Base-by-base conservation (phyloP, 176 grass and related monocot species). In the Rhynchospora breviuscula region DNA sequence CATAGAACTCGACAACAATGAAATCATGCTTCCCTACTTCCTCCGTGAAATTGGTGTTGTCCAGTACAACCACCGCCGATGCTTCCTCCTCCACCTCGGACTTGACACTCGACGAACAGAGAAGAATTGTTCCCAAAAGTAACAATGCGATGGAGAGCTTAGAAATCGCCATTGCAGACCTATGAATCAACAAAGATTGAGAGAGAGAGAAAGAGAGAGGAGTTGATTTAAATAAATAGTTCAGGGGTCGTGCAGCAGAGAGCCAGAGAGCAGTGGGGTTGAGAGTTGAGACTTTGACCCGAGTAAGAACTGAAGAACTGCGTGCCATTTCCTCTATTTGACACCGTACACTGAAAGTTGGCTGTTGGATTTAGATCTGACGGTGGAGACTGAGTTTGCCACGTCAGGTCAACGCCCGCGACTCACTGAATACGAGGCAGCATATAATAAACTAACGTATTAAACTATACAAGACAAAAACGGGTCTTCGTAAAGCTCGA, bases 1-100 rank as follows among this genome's bases (percentile, higher is more conserved):
- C 91, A 11, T 95, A 99, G 91, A 99, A 99, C 77, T 99, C 81
- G 26, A 99, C 85, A 15, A 99, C 85, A 14, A 95, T 90, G 67
- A 99, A 95, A 44, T 87, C 59, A 13, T 95, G 91, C 29, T 89
- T 87, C 48, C 85, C 53, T 71, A 99, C 89, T 44, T 81, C 87
- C 12, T 99, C 96, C 2, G 89, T 81, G 85, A 99, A 99, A 86
- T 95, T 98, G 21, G 81, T 13, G 0, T 47, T 70, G 0, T 91
- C 92, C 14, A 95, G 89, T 0, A 79, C 84, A 59, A 95, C 59
- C 52, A 99, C 91, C 4, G 43, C 81, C 22, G 89, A 82, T 48
- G 81, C 79, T 62, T 35, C 85, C 67, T 58, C 73, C 11, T 1
- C 49, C 12, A 31, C 61, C 59, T 71, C 47, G 8, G 31, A 76